Evolutionary conservation across 768 basidiomycete species (phyloP), one percentile per base, ranked within the genome.

Genomic region (Crepidotus variabilis): DNA sequence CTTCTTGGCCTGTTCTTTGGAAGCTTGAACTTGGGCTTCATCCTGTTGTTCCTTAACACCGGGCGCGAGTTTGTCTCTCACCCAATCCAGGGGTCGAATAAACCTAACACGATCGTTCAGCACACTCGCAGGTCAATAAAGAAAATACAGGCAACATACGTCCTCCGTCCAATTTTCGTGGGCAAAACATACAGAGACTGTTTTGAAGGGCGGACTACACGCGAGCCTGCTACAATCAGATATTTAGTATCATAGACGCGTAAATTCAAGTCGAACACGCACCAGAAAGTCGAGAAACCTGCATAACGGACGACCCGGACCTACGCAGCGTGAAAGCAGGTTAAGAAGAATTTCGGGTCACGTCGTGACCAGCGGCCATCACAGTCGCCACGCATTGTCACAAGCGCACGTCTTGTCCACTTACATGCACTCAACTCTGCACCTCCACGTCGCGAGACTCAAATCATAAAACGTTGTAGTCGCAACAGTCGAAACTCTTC

Each of bases 11-110:
- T 75, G 72, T 57, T 76, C 72, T 59, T 73, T 78, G 23, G 77
- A 75, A 35, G 75, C 75, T 50, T 73, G 69, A 6, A 80, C 67
- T 54, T 82, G 78, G 60, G 80, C 79, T 51, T 72, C 69, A 32
- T 72, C 71, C 54, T 68, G 69, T 62, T 72, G 75, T 66, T 80
- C 73, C 51, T 78, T 79, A 21, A 79, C 65, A 6, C 68, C 69
- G 0, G 84, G 80, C 2, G 72, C 72, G 13, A 90, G 72, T 54
- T 80, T 83, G 47, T 87, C 80, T 57, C 77, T 78, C 8, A 90
- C 67, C 88, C 88, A 90, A 16, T 75, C 71, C 46, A 89, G 62
- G 21, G 87, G 86, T 76, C 81, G 60, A 81, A 75, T 43, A 78
- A 78, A 60, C 84, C 83, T 74, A 56, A 23, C 33, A 34, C 50